Base-by-base conservation (phyloP, 768 basidiomycete genomes). In the Hydnomerulius pinastri region DNA sequence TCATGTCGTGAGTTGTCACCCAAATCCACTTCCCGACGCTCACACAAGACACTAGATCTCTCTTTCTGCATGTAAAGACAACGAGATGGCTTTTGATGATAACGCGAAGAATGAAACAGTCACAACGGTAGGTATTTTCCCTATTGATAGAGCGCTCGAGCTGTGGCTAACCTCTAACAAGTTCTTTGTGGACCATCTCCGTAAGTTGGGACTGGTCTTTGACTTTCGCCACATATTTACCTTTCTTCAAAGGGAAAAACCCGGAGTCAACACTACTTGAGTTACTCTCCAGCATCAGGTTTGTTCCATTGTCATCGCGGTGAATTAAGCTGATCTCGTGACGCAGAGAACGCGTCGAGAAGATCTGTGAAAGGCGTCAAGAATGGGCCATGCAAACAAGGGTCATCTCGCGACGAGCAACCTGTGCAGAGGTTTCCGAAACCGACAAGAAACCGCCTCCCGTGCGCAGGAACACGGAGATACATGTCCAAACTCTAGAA, bases 171-270 rank as follows among this genome's bases (percentile, higher is more conserved):
- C 25, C 5, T 46, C 1, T n/a, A 4, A 4, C 10, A 41, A 66
- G 66, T 66, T 68, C 45, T 66, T 67, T 10, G 44, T 68, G 8
- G 59, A 64, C 12, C 62, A 61, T 27, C 42, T 66, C 23, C 54
- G 65, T 66, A 36, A 56, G 66, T 24, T 35, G n/a, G 17, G 6
- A n/a, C 5, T 46, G 6, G 3, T 25, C 2, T 12, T 38, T 2
- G 18, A 10, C 8, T 12, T 6, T 45, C 11, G n/a, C 11, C 8
- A n/a, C 25, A 12, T 29, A 24, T 40, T 59, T 30, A 54, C 25
- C 17, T 10, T 36, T 27, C 15, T 39, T n/a, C 5, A 23, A 30
- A 66, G 67, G 51, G n/a, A 25, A 25, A 30, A 53, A 62, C 5
- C 62, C 56, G 8, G 47, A 51, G 13, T 55, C 65, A 7, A 69